Conservation (phyloP, 176 grass and related monocot genomes). For the Guadua angustifolia region DNA sequence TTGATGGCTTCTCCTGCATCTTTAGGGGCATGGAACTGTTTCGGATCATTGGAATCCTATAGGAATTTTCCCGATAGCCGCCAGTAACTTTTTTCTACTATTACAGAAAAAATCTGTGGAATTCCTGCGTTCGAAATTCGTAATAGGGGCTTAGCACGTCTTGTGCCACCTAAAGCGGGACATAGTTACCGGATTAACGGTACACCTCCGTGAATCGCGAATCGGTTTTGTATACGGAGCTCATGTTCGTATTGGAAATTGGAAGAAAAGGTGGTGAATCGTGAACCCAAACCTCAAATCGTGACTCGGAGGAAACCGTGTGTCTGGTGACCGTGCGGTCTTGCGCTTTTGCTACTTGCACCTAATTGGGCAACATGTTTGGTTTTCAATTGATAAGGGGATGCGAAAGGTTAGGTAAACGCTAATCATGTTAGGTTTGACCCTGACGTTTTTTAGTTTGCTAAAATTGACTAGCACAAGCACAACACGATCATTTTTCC, state of each 20-base stretch:
- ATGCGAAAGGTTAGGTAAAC: not conserved
- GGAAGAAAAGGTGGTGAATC: too few species aligned
- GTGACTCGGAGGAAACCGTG: too few species aligned
- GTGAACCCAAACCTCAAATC: too few species aligned
- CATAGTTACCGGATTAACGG: too few species aligned
- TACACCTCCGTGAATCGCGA: too few species aligned
- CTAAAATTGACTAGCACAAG: not conserved
- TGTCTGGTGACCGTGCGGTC: too few species aligned
- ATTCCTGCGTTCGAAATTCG: not conserved
- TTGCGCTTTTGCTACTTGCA: not conserved
- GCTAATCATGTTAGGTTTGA: conserved; percentile 21
- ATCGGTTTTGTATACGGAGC: too few species aligned
- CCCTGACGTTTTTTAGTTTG: not conserved
- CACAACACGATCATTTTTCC: not conserved
- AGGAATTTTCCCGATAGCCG: not conserved
- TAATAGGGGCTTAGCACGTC: not conserved
- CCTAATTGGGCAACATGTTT: not conserved
- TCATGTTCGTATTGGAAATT: too few species aligned
- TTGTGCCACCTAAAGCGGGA: not conserved
- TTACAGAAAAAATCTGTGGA: not conserved
- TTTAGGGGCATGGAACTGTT: not conserved
- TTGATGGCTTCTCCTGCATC: too few species aligned
- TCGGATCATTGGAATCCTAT: not conserved
- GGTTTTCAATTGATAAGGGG: not conserved
- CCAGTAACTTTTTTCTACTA: too few species aligned